Evolutionary conservation across 2,329 filamentous ascomycete species (phyloP), one percentile per base, ranked within the genome.

Genomic region (Fusarium virguliforme): DNA sequence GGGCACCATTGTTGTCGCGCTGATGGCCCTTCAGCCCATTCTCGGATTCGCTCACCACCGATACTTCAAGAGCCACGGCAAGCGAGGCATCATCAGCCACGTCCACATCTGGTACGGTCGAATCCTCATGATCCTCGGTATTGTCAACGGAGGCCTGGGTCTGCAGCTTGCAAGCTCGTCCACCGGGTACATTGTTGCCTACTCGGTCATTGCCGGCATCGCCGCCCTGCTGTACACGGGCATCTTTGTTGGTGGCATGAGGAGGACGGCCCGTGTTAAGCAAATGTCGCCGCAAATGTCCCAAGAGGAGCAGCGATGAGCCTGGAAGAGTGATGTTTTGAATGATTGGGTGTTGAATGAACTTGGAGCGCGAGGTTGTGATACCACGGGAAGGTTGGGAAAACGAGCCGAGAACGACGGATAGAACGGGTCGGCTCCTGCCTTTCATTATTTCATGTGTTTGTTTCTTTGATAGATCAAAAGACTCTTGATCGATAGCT

Each of bases 141-240:
- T 91, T 48, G 77, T 91, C 72, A 92, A 92, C 73, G 90, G 90
- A 61, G 90, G 89, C 0, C 78, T 92, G 4, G 90, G 90, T 4
- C 80, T 92, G 30, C 67, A 85, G 69, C 81, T 90, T 15, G 82
- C 86, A 1, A 68, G 72, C 15, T 83, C 84, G 1, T 70, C 79
- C 1, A 78, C 67, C 3, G 74, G 77, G 10, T 84, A 85, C 48
- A 77, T 87, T 58, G 83, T 88, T 53, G 86, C 85, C 0, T 92
- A 91, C 77, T 79, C 84, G 0, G 85, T 90, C 6, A 79, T 91
- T 28, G 83, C 88, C 0, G 87, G 79, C 8, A 72, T 90, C 9
- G 74, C 88, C 24, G 83, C 81, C 41, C 41, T 83, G 5, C 64
- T 80, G 4, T 91, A 90, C 73, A 56, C 82, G 9, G 76, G 69